Base-by-base conservation (phyloP, 495 filamentous ascomycete species). In the Penicillium roqueforti region DNA sequence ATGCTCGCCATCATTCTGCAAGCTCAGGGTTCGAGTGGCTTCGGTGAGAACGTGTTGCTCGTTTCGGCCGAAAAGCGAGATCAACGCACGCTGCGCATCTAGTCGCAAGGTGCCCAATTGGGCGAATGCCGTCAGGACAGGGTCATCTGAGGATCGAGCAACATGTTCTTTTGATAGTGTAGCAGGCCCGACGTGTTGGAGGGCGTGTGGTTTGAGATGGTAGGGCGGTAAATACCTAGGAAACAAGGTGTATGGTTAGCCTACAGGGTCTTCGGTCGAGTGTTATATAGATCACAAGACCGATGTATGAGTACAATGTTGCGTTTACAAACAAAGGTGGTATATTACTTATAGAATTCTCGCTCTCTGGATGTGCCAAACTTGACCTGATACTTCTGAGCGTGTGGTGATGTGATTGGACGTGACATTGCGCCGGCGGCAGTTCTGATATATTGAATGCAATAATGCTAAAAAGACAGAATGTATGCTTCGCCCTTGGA, bases 31-130 rank as follows among this genome's bases (percentile, higher is more conserved):
- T n/a, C 69, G 72, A 5, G 82, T 83, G 3, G 83, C 82, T 56
- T 87, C 84, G 9, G 84, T 79, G 8, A 87, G 68, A 31, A 87
- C 69, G 51, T 84, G 78, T 56, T 84, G 78, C 25, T 74, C 61
- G 14, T 73, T 71, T 22, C 69, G 68, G 57, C 80, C 83, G 53
- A 85, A 80, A 19, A 87, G 69, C 0, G 80, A 83, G 26, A 87
- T 76, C 49, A 85, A 65, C 22, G 65, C 70, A 6, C 83, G 80
- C 31, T 75, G 68, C 31, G 68, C 70, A 29, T 79, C 70, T 37
- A 86, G 61, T 6, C 80, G 72, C 20, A 81, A 67, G 23, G 78
- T 69, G 0, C 77, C 81, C 20, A 87, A 63, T 60, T 87, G 83
- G 26, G 83, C 79, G 50, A 87, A 79, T 1, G 81, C 80, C 0